Evolutionary conservation across 2,329 filamentous ascomycete species (phyloP).

Genomic region (Venturia nashicola): DNA sequence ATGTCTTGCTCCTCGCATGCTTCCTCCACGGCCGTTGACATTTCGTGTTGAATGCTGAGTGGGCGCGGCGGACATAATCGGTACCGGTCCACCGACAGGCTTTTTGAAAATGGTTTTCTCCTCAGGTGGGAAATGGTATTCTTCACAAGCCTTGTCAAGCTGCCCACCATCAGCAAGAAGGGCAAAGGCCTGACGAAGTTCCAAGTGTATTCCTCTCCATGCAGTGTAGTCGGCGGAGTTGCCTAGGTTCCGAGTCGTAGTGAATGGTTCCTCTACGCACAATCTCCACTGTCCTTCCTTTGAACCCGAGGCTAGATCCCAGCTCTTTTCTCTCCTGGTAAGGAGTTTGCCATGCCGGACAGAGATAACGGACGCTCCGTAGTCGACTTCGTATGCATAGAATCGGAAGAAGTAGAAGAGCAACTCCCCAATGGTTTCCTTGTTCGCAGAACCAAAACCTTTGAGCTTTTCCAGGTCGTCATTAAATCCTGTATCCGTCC

Average conservation of each 20-base stretch:
- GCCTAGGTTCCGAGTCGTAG: constrained; percentile 73
- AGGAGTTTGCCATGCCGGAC: constrained; percentile 70
- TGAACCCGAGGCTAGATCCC: constrained; percentile 48
- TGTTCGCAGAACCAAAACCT: constrained; percentile 67
- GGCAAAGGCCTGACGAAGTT: constrained; percentile 80
- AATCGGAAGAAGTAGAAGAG: constrained; percentile 92
- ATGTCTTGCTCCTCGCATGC: constrained; percentile 32
- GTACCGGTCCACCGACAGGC: constrained; percentile 38
- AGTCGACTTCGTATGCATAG: constrained; percentile 89
- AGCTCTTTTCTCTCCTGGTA: constrained; percentile 75
- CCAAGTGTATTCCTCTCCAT: constrained; percentile 79
- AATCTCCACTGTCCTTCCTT: constrained; percentile 55
- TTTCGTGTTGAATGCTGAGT: constrained; percentile 36
- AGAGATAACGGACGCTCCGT: constrained; percentile 71
- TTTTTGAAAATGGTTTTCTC: constrained; percentile 50
- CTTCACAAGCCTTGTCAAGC: constrained; percentile 71
- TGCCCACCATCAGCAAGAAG: constrained; percentile 61
- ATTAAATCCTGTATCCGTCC: constrained; percentile 64
- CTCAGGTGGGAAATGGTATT: constrained; percentile 78
- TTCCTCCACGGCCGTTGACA: constrained; percentile 31
- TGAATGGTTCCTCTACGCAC: constrained; percentile 96
- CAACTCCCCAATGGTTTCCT: constrained; percentile 71
- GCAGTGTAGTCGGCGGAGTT: constrained; percentile 95
- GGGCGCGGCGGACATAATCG: constrained; percentile 33
- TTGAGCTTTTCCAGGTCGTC: constrained; percentile 68